Conservation (phyloP, 1,139 yeast genomes). For the Pneumocystis jirovecii region DNA sequence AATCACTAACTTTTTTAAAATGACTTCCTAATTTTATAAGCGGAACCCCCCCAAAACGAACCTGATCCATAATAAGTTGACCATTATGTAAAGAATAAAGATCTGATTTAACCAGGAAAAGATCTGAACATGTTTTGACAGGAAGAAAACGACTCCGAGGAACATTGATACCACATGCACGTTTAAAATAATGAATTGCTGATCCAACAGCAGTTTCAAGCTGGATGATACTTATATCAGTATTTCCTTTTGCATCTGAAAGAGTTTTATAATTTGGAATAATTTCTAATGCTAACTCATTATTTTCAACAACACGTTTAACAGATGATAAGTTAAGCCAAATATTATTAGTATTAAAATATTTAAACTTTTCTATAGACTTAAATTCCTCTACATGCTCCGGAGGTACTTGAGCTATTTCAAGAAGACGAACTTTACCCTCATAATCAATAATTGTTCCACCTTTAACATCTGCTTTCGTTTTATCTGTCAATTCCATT, state of each 20-base stretch:
- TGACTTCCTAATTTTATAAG: slow-evolving; percentile 91
- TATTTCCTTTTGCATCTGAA: slow-evolving; percentile 21
- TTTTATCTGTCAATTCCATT: slow-evolving; percentile 96
- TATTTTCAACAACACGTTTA: slow-evolving; percentile 76
- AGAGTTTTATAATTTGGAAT: slow-evolving; percentile 87
- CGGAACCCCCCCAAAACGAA: slow-evolving; percentile 87
- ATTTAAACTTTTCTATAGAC: slow-evolving; percentile 91
- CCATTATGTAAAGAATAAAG: slow-evolving; percentile 85
- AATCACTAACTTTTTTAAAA: slow-evolving; percentile 86
- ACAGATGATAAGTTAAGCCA: slow-evolving; percentile 94
- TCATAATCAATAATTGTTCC: slow-evolving; percentile 95
- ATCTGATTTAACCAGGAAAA: slow-evolving; percentile 90
- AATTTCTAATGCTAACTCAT: slow-evolving; percentile 77
- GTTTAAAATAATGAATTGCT: slow-evolving; percentile 86
- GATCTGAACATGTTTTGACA: slow-evolving; percentile 91
- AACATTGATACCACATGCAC: slow-evolving; percentile 95
- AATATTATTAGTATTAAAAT: slow-evolving; percentile 92
- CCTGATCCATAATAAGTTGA: slow-evolving; percentile 66
- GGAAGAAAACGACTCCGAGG: slow-evolving; percentile 97
- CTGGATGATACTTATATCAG: slow-evolving; percentile 59
- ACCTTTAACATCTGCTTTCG: slow-evolving; percentile 98
- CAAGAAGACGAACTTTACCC: slow-evolving; percentile 85
- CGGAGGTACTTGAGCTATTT: slow-evolving; percentile 97
- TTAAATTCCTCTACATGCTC: slow-evolving; percentile 98
- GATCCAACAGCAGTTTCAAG: slow-evolving; percentile 99